Conservation (phyloP, 306 rosid species). For the Pyrus bretschneideri region DNA sequence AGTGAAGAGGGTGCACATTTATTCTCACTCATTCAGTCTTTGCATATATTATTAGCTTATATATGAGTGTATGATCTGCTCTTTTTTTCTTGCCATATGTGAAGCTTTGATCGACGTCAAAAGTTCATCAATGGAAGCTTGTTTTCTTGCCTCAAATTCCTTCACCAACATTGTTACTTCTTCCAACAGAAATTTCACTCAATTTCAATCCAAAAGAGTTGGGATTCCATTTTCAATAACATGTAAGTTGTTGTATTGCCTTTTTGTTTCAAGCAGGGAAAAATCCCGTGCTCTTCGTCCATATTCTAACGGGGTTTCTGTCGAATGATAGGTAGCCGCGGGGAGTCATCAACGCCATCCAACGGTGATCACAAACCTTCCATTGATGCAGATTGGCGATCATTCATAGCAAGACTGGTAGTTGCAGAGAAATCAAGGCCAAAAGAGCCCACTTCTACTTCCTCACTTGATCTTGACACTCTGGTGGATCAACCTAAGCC, state of each 20-base stretch:
- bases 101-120: slow-evolving; percentile 11
- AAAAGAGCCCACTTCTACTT: slow-evolving; percentile 14
- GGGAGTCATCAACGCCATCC: slow-evolving; percentile 35
- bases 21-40: too few relatives aligned
- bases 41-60: not conserved
- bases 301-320: not conserved
- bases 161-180: slow-evolving; percentile 15
- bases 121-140: slow-evolving; percentile 52
- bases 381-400: slow-evolving; percentile 58
- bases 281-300: not conserved
- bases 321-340: slow-evolving; percentile 34
- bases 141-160: slow-evolving; percentile 51
- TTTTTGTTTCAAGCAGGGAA: not conserved
- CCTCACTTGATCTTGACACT: slow-evolving; percentile 39
- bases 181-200: not conserved
- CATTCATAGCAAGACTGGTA: slow-evolving; percentile 76
- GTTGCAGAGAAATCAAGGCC: slow-evolving; percentile 40
- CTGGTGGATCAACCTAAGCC: slow-evolving; percentile 35
- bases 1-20: slow-evolving; percentile 25
- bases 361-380: slow-evolving; percentile 27
- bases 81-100: not conserved
- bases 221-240: slow-evolving; percentile 22
- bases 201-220: slow-evolving; percentile 29
- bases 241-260: slow-evolving; percentile 30
- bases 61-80: slow-evolving; percentile 13